Percentiles rank a stretch among this genome's conserved stretches.
These are phyloP conservation scores for Taiozyma onychis DNA, from an alignment of 1,139 yeast species.

Conservation along the genomic window DNA sequence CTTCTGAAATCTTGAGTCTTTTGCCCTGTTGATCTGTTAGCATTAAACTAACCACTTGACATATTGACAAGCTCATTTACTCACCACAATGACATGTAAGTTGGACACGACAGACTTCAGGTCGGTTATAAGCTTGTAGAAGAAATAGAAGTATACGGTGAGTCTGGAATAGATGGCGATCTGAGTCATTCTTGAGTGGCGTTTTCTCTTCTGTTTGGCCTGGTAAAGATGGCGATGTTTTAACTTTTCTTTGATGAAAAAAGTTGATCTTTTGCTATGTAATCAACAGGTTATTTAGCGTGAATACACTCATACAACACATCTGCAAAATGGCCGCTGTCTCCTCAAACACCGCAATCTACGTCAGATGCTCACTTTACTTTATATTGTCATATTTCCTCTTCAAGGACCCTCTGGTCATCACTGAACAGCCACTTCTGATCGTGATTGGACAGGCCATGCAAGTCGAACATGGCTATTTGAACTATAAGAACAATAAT, in stretches of 20 bases:
- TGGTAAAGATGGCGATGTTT: background rate
- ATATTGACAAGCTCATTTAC: background rate
- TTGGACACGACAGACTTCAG: background rate
- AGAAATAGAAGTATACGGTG: slow-evolving; percentile 25
- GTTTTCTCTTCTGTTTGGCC: background rate
- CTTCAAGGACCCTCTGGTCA: slow-evolving; percentile 30
- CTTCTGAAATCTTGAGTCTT: slow-evolving; percentile 5
- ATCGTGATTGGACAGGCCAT: slow-evolving; percentile 52
- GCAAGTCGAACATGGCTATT: slow-evolving; percentile 28
- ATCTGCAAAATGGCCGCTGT: slow-evolving; percentile 14
- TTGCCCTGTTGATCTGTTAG: slow-evolving; percentile 1
- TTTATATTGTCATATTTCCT: slow-evolving; percentile 37
- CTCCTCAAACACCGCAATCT: slow-evolving; percentile 21
- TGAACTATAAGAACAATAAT: slow-evolving; percentile 28
- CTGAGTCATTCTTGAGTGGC: background rate
- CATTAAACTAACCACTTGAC: background rate
- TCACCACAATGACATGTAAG: background rate
- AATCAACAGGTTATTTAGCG: background rate
- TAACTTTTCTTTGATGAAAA: background rate
- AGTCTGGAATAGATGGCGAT: background rate
- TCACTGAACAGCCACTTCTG: slow-evolving; percentile 39
- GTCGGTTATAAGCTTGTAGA: slow-evolving; percentile 38
- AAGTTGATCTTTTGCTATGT: background rate
- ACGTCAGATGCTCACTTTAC: slow-evolving; percentile 37
- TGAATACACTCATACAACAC: too few relatives aligned